phyloP scores from a whole-genome alignment of 495 filamentous ascomycete species.

The Aspergillus hancockii region DNA sequence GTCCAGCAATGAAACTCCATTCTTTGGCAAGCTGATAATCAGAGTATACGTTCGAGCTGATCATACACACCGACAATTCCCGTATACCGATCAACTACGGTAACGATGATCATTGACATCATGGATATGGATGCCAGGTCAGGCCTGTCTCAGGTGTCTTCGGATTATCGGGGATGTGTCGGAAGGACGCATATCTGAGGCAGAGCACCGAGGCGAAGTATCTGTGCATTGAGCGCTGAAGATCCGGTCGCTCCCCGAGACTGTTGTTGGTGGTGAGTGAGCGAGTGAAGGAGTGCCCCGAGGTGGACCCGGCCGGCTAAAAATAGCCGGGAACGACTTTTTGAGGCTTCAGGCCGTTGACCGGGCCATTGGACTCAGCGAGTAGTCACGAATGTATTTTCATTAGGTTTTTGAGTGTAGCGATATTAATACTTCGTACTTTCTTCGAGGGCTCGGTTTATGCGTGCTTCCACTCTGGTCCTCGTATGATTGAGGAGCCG shows the following conservation, averaged over 20 bases:
- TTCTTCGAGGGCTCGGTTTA: no score
- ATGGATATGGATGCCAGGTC: not conserved
- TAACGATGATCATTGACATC: not conserved
- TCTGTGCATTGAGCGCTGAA: not conserved
- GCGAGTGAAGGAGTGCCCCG: no score
- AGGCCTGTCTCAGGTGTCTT: no score
- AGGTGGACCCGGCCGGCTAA: not conserved
- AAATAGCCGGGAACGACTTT: not conserved
- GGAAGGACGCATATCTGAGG: not conserved
- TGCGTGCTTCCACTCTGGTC: no score
- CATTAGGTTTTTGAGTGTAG: no score
- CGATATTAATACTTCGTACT: no score
- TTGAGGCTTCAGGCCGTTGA: not conserved
- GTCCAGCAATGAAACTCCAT: not conserved
- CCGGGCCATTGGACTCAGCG: no score
- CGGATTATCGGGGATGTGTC: not conserved
- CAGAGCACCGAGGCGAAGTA: not conserved
- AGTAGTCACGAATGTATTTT: no score
- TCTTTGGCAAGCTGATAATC: not conserved
- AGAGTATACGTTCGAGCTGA: not conserved
- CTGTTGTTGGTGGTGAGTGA: no score
- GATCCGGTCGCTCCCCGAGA: not conserved
- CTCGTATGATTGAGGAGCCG: no score
- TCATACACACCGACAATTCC: not conserved
- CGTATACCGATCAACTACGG: not conserved